Evolutionary conservation across 2,329 filamentous ascomycete genomes (phyloP).

Genomic region (Mycogone perniciosa): DNA sequence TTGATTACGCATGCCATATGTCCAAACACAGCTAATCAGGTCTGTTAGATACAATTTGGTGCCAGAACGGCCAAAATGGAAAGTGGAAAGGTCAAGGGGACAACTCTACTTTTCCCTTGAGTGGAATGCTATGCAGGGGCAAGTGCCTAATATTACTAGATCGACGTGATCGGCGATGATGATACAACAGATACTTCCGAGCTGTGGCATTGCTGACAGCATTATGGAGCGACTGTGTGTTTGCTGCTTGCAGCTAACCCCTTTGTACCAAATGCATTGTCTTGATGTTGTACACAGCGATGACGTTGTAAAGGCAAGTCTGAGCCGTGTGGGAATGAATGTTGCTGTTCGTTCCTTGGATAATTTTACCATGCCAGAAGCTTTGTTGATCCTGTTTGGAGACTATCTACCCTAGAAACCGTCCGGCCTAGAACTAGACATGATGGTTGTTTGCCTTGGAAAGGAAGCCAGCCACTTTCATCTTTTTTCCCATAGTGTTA

Average conservation of each 20-base stretch:
- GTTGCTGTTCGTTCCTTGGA: not conserved
- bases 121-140: slow-evolving; percentile 4
- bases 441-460: too few relatives aligned
- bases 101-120: slow-evolving; percentile 48
- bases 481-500: too few relatives aligned
- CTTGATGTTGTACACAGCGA: slow-evolving; percentile 24
- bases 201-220: slow-evolving; percentile 30
- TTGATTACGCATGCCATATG: not conserved
- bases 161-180: slow-evolving; percentile 49
- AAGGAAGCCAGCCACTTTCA: too few relatives aligned
- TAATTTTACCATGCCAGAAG: too few relatives aligned
- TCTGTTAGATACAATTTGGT: slow-evolving; percentile 67
- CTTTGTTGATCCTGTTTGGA: too few relatives aligned
- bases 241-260: slow-evolving; percentile 44
- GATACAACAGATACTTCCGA: slow-evolving; percentile 73
- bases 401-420: too few relatives aligned
- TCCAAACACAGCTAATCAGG: not conserved
- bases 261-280: slow-evolving; percentile 21
- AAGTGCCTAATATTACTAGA: not conserved
- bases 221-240: slow-evolving; percentile 36
- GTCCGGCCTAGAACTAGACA: too few relatives aligned
- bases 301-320: slow-evolving; percentile 61
- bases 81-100: slow-evolving; percentile 61
- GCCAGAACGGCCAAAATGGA: slow-evolving; percentile 81
- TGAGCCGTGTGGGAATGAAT: slow-evolving; percentile 39